Evolutionary conservation across 495 filamentous ascomycete genomes (phyloP).

Genomic region (Aspergillus egyptiacus): DNA sequence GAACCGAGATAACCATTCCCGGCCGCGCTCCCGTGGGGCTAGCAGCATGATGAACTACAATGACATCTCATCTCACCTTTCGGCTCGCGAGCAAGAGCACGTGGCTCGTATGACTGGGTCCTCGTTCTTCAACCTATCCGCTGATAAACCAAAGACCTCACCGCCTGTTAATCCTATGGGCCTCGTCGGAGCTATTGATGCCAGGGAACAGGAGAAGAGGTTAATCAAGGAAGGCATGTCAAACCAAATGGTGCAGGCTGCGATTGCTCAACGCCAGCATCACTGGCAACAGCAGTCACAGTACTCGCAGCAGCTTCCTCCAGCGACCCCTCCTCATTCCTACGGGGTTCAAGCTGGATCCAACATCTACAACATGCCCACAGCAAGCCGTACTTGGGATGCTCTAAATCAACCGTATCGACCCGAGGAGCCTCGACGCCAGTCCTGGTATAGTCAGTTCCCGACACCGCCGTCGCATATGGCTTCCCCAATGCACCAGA

Average conservation of each 20-base stretch:
- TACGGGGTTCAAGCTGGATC: conserved; percentile 12
- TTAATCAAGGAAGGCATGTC: conserved; percentile 66
- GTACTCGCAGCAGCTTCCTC: conserved; percentile 8
- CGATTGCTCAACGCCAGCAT: conserved; percentile 69
- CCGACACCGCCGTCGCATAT: conserved; percentile 17
- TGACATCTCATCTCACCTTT: conserved; percentile 63
- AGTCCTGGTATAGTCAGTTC: conserved; percentile 38
- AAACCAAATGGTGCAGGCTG: conserved; percentile 68
- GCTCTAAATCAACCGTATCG: conserved; percentile 33
- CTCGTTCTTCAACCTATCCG: conserved; percentile 68
- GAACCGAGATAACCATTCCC: conserved; percentile 36
- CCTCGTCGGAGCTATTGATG: conserved; percentile 70
- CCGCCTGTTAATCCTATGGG: conserved; percentile 48
- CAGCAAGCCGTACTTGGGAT: conserved; percentile 41
- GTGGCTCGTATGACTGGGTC: conserved; percentile 82
- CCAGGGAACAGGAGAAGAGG: conserved; percentile 66
- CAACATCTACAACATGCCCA: conserved; percentile 36
- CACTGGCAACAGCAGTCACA: conserved; percentile 39
- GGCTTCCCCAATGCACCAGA: conserved; percentile 22
- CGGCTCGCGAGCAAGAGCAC: conserved; percentile 91
- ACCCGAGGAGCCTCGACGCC: conserved; percentile 33
- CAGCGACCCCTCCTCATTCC: conserved; percentile 7
- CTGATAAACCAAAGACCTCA: conserved; percentile 40
- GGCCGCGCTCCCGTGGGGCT: conserved; percentile 48
- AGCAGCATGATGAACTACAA: conserved; percentile 37